Base-by-base conservation (phyloP, 345 rosid species). In the Toxicodendron radicans region DNA sequence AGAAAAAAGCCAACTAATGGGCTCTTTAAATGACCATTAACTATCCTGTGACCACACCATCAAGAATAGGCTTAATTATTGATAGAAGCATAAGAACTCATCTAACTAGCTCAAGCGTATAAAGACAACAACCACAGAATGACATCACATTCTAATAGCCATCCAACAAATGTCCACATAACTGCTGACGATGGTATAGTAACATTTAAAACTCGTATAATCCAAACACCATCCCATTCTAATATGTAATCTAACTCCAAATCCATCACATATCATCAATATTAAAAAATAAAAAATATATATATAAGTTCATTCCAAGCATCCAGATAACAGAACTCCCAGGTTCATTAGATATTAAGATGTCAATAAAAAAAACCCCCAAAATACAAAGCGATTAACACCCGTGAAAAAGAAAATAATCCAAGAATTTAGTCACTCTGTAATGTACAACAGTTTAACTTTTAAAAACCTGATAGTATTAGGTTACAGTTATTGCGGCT, bases 381-480 rank as follows among this genome's bases (percentile, higher is more conserved):
- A 59, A 68, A 49, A 58, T 72, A 72, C 51, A 87, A 49, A 54
- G 64, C 66, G 53, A 74, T 74, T 51, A 76, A 77, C 74, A 62
- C 76, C 68, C 76, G 79, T 70, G 64, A 66, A 70, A 74, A 73
- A 70, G 64, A 41, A 23, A 79, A 76, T 24, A 74, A 73, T 64
- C 71, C 67, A 38, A 79, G 30, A 54, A 58, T 66, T 66, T 72
- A 17, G 76, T 83, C 64, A 72, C 78, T 60, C 58, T 83, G 82
- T 87, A 90, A 27, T 1, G 30, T 27, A 27, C 95, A 92, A 83
- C 41, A 69, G 66, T 68, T 73, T 79, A 78, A 79, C 72, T 80
- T 71, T 73, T 73, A 66, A 81, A 82, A 27, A 1, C 30, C 30
- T 27, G 30, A 27, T 27, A 27, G 43, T 38, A 38, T 5, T 7